Evolutionary conservation across 225 moss, liverwort and hornwort genomes (phyloP).

Genomic region (Takakia lepidozioides): DNA sequence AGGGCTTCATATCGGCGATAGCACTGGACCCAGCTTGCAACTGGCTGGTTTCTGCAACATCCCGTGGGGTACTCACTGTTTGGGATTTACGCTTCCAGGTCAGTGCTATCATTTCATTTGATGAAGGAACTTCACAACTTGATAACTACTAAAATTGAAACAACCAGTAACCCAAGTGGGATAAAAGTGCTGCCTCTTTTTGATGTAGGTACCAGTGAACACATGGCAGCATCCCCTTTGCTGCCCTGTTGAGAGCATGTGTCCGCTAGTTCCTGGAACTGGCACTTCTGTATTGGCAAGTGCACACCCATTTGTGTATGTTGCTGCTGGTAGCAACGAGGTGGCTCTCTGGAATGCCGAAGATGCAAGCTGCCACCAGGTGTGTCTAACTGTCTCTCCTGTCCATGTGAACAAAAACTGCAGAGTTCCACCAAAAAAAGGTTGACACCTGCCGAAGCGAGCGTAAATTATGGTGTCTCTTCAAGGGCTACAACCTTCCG

Average conservation of each 20-base stretch:
- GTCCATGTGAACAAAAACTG: too few relatives aligned
- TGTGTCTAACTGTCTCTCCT: too few relatives aligned
- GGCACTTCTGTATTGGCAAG: constrained; percentile 39
- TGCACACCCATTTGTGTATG: constrained; percentile 76
- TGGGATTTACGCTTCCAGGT: constrained; percentile 96
- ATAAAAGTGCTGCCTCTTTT: too few relatives aligned
- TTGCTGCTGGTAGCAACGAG: constrained; percentile 94
- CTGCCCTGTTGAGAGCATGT: constrained; percentile 87
- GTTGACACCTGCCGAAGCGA: too few relatives aligned
- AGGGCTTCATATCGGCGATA: constrained; percentile 74
- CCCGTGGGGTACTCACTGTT: constrained; percentile 79
- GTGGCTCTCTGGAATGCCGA: constrained; percentile 94
- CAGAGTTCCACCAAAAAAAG: too few relatives aligned
- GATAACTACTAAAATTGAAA: too few relatives aligned
- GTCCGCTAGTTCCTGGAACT: constrained; percentile 77
- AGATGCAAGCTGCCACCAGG: constrained; percentile 96
- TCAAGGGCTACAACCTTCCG: too few relatives aligned
- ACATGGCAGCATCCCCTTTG: constrained; percentile 82
- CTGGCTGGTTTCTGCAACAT: constrained; percentile 92
- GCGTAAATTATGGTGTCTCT: too few relatives aligned
- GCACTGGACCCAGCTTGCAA: constrained; percentile 80
- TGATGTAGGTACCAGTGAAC: constrained; percentile 64
- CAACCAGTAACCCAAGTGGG: too few relatives aligned
- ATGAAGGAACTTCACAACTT: too few relatives aligned
- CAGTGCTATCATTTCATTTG: neutral